Percentiles rank a stretch among this genome's conserved stretches.
Conservation (phyloP, 495 filamentous ascomycete species). For the Penicillium ucsense region DNA sequence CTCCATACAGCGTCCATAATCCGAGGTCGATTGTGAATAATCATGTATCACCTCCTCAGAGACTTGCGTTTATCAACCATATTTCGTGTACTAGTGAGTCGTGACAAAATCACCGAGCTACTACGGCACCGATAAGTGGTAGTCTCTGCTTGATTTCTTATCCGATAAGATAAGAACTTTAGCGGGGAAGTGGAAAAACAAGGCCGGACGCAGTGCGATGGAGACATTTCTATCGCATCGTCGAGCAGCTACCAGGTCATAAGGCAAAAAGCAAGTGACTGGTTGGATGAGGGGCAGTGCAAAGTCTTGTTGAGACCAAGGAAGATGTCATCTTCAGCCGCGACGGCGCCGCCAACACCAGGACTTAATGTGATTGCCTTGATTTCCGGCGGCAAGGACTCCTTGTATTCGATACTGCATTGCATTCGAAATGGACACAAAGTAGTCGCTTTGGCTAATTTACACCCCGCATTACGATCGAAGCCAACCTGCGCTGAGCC, state of each 20-base stretch:
- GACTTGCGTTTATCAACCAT: too few species aligned
- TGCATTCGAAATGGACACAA: constrained; percentile 76
- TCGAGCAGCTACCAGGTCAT: too few species aligned
- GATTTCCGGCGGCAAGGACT: constrained; percentile 95
- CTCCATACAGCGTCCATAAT: too few species aligned
- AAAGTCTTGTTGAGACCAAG: background rate
- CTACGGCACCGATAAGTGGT: too few species aligned
- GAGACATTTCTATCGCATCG: too few species aligned
- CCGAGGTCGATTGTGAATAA: too few species aligned
- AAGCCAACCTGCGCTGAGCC: background rate
- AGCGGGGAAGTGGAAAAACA: constrained; percentile 5
- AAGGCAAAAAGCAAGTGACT: background rate
- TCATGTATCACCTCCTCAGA: too few species aligned
- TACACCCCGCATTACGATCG: constrained; percentile 46
- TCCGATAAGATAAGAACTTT: constrained; percentile 2
- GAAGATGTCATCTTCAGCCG: constrained; percentile 2
- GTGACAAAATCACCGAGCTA: too few species aligned
- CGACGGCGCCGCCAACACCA: background rate
- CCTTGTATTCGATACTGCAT: constrained; percentile 86
- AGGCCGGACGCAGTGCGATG: background rate
- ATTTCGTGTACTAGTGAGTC: too few species aligned
- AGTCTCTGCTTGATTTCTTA: too few species aligned
- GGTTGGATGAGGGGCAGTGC: background rate
- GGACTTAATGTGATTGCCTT: constrained; percentile 76
- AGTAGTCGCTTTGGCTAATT: constrained; percentile 81